Base-by-base conservation (phyloP, 768 basidiomycete species). In the Asterophora lycoperdoides region DNA sequence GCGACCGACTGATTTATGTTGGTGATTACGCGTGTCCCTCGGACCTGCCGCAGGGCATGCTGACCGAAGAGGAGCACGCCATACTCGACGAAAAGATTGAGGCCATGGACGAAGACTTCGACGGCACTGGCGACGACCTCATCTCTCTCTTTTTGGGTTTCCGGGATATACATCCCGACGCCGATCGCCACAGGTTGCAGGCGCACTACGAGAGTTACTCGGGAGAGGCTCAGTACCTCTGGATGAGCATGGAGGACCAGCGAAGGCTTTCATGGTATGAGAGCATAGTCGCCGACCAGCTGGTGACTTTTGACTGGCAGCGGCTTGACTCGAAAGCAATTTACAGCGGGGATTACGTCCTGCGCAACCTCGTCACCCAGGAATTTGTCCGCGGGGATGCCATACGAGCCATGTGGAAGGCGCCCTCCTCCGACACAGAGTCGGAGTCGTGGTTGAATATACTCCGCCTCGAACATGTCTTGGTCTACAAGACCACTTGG, bases 1-100 rank as follows among this genome's bases (percentile, higher is more conserved):
- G 60, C 3, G 50, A 60, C 35, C 56, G 62, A 5, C 52, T 62
- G 38, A 56, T 62, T 11, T 57, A 53, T 48, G 10, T 58, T 30
- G 54, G 58, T 2, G 56, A 59, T 35, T 54, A 58, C 10, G 42
- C 50, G 5, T 0, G 28, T 8, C 26, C 18, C 4, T 38, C 45
- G 0, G 49, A 56, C 20, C 40, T 50, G 23, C 59, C 57, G 1
- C 40, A 36, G 8, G 30, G 30, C 26, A 35, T 43, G 28, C 34
- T 49, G 18, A 48, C 39, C 9, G 11, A 48, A 3, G 20, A 41
- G n/a, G 52, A 53, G 33, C 5, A 46, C 39, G 28, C 35, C 11
- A 10, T 14, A 5, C 15, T 50, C 40, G 32, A 32, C 3, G 41
- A 41, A 13, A 17, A 15, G 23, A 33, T 20, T 35, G 29, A 33